phyloP scores from a whole-genome alignment of 179 eudicot species.

The Beta macrorhiza region DNA sequence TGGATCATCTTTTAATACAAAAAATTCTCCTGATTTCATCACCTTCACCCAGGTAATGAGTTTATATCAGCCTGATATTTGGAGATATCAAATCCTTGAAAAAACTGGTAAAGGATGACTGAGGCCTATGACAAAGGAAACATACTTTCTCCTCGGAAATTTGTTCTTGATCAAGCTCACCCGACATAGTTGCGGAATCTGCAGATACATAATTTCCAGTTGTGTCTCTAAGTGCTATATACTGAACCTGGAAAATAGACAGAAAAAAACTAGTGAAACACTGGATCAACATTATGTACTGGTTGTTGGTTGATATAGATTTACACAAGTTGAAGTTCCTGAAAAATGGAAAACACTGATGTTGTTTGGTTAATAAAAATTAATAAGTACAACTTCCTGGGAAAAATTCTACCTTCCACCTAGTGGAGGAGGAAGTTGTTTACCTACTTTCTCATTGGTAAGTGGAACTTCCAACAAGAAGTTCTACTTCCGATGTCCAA shows the following conservation, averaged over 20 bases:
- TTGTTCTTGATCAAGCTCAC: conserved; percentile 59
- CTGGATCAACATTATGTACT: conserved; percentile 1
- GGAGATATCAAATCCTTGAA: neutral
- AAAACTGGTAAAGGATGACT: neutral
- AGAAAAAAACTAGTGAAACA: conserved; percentile 24
- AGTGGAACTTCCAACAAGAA: too few relatives aligned
- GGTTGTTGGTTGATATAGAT: too few relatives aligned
- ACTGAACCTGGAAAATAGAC: conserved; percentile 73
- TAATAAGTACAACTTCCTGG: too few relatives aligned
- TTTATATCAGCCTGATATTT: conserved; percentile 15
- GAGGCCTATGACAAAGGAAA: conserved; percentile 2
- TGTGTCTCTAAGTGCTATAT: conserved; percentile 59
- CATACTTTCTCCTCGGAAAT: conserved; percentile 73
- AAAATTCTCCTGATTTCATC: conserved; percentile 75
- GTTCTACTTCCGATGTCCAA: too few relatives aligned
- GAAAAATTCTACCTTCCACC: too few relatives aligned
- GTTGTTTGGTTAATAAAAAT: too few relatives aligned
- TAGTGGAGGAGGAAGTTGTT: too few relatives aligned
- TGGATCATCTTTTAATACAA: conserved; percentile 80
- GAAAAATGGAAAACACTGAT: too few relatives aligned
- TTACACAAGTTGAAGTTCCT: too few relatives aligned
- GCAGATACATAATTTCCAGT: conserved; percentile 79
- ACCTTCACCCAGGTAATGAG: conserved; percentile 46
- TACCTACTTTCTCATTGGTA: neutral
- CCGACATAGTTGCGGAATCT: conserved; percentile 43